These are phyloP conservation scores for Wickerhamiella allomyrinae DNA, from an alignment of 805 yeast species.

Conservation along the genomic window DNA sequence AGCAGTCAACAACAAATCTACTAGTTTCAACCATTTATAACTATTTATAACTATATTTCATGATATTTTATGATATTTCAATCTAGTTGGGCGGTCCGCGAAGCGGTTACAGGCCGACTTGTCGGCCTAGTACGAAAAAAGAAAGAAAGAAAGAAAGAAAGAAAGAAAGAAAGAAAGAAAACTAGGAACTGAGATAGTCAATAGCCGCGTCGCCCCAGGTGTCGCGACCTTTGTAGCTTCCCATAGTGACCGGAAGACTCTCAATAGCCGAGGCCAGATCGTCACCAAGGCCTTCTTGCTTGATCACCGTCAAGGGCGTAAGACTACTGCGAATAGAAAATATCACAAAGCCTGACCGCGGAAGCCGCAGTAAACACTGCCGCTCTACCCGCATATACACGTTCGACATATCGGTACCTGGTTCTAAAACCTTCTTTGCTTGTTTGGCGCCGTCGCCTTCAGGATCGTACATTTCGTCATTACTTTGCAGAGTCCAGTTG, in stretches of 20 bases:
- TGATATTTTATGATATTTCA: no score
- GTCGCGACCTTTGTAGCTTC: constrained; percentile 14
- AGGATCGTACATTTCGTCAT: constrained; percentile 9
- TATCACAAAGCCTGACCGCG: constrained; percentile 31
- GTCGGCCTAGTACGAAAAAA: no score
- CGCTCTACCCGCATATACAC: constrained; percentile 46
- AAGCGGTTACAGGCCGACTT: no score
- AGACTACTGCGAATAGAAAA: constrained; percentile 44
- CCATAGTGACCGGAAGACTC: constrained; percentile 20
- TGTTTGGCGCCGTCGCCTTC: constrained; percentile 16
- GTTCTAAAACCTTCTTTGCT: constrained; percentile 20
- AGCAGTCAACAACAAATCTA: no score
- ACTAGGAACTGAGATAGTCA: no score
- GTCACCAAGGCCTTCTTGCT: constrained; percentile 33
- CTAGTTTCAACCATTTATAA: no score
- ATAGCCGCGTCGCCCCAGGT: constrained; percentile 15
- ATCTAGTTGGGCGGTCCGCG: no score
- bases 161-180: no score
- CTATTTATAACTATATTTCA: no score
- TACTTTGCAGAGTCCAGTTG: constrained; percentile 29
- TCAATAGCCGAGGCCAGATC: constrained; percentile 49
- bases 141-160: no score
- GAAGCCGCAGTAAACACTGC: constrained; percentile 40
- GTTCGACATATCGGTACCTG: constrained; percentile 26
- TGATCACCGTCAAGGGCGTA: constrained; percentile 35